These are phyloP conservation scores for Mrakia hoshinonis DNA, from an alignment of 768 basidiomycete genomes.

Conservation along the genomic window DNA sequence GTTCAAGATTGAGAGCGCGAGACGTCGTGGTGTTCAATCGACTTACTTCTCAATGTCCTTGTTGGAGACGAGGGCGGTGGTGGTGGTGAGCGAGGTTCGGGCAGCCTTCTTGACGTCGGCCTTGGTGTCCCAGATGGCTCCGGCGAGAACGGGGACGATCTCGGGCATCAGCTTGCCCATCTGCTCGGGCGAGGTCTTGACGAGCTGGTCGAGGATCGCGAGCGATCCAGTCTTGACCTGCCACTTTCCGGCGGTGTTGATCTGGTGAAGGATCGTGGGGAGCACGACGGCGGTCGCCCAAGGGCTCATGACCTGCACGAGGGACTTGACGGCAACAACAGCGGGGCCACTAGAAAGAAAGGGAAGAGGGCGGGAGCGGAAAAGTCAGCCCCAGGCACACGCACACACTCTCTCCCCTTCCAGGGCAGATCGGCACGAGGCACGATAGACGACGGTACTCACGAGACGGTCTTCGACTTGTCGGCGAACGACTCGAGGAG, in stretches of 20 bases:
- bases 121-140: conserved; percentile 98
- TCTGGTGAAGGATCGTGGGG: conserved; percentile 78
- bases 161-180: conserved; percentile 85
- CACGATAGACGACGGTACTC: not conserved
- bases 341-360: conserved; percentile 54
- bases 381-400: not conserved
- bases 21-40: not conserved
- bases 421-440: not conserved
- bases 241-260: conserved; percentile 95
- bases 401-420: not conserved
- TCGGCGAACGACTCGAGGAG: conserved; percentile 90
- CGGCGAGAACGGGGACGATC: conserved; percentile 85
- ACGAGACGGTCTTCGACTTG: conserved; percentile 73
- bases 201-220: conserved; percentile 73
- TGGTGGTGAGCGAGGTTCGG: conserved; percentile 85
- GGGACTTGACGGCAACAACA: conserved; percentile 68
- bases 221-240: conserved; percentile 88
- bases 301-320: conserved; percentile 69
- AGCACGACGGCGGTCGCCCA: conserved; percentile 73
- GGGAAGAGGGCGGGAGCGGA: not conserved
- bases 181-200: conserved; percentile 69
- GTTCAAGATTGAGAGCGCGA: conserved; percentile 23
- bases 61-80: conserved; percentile 89
- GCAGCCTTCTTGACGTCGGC: conserved; percentile 98
- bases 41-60: conserved; percentile 69